Evolutionary conservation across 2,329 filamentous ascomycete genomes (phyloP), one percentile per base, ranked within the genome.

Genomic region (Calonectria pteridis): DNA sequence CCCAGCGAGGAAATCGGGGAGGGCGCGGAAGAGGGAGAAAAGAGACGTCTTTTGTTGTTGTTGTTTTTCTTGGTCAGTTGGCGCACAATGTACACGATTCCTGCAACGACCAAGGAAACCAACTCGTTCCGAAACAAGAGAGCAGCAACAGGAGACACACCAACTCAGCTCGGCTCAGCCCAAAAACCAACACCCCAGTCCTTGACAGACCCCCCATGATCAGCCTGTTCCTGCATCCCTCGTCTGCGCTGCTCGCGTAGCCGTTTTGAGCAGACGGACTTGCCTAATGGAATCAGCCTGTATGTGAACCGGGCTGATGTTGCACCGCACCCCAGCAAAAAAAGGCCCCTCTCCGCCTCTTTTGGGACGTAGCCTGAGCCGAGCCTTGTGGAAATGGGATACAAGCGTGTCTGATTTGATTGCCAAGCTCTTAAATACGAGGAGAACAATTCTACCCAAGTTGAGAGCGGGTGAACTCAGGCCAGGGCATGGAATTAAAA

Each of bases 211-310:
- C 20, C n/a, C 43, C 23, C 35, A 16, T 13, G 35, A 14, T 35
- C 55, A 40, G 33, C 55, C 9, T 62, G 23, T 35, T 62, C 31
- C 55, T 62, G 55, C 55, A 62, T 62, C 26, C 20, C 59, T 64
- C 40, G 59, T 64, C 26, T 49, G 14, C 43, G 28, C 18, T 51
- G 16, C 49, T 4, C 26, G 46, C 4, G 43, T 65, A 28, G 5
- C 31, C 23, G 37, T 40, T 55, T 53, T 67, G 29, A 51, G 55
- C 18, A 50, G 13, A 40, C 50, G n/a, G 55, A 50, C 69, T 71
- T 64, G 55, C 50, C 68, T 37, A 50, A 65, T 49, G 35, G 43
- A 55, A 53, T 65, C 43, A 49, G 62, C 55, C 53, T 40, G 40
- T 49, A 59, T 28, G n/a, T 51, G 43, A 63, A n/a, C 29, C 55